phyloP scores from a whole-genome alignment of 1,284 basidiomycete genomes.

The Cutaneotrichosporon spelunceum region DNA sequence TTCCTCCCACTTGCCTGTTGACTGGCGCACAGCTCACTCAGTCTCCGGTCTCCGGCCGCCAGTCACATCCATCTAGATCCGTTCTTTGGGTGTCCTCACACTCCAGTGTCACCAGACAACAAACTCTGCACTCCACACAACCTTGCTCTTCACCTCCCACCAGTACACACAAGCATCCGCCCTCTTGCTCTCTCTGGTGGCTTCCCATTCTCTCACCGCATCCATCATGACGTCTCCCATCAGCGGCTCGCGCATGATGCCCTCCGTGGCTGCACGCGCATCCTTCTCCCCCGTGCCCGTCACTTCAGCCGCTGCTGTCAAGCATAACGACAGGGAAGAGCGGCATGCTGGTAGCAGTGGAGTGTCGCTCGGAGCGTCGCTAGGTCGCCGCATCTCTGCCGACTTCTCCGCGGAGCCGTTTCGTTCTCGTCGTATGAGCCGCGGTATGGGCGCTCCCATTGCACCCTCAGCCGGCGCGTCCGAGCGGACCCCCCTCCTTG shows the following conservation, averaged over 20 bases:
- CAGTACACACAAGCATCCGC: background rate
- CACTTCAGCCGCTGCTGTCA: background rate
- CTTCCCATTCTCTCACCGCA: background rate
- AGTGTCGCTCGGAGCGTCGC: background rate
- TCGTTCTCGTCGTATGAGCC: background rate
- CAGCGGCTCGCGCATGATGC: slow-evolving; percentile 6
- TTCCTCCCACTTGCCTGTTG: background rate
- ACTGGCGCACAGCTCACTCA: background rate
- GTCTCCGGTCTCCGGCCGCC: background rate
- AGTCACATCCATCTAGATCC: too few species aligned
- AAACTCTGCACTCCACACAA: background rate
- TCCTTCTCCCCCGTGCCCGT: background rate
- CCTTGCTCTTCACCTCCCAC: background rate
- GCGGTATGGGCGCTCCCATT: background rate
- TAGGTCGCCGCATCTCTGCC: background rate
- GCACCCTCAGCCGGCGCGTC: background rate
- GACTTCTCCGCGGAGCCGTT: background rate
- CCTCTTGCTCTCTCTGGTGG: background rate
- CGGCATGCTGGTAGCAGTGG: background rate
- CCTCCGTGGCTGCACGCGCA: slow-evolving; percentile 1
- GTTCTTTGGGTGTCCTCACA: background rate
- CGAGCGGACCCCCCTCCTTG: slow-evolving; percentile 8
- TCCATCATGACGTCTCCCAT: slow-evolving; percentile 3
- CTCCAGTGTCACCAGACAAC: background rate
- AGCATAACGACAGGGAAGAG: background rate